Conservation (phyloP, 1,139 yeast species). For the Eremothecium gossypii region DNA sequence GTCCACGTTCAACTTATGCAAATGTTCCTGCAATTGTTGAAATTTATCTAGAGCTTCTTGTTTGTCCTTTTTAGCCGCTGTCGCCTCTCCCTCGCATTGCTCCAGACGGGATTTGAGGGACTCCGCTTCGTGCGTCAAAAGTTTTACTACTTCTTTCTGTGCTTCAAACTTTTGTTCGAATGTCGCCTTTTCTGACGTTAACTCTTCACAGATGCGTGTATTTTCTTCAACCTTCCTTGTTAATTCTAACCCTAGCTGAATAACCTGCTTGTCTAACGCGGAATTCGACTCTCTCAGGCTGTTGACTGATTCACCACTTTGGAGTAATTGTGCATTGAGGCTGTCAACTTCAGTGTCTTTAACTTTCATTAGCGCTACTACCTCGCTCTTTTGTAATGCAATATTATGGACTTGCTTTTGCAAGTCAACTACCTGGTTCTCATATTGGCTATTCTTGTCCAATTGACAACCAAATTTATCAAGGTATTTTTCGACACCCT, state of each 20-base stretch:
- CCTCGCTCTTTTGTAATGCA: conserved; percentile 22
- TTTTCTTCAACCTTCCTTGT: conserved; percentile 3
- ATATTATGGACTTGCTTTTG: conserved; percentile 8
- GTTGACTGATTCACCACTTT: conserved; percentile 10
- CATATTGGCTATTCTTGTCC: conserved; percentile 2
- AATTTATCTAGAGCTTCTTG: conserved; percentile 12
- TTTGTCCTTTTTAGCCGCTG: not conserved
- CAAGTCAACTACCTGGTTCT: conserved; percentile 3
- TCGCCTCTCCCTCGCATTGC: not conserved
- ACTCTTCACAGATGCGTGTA: conserved; percentile 1
- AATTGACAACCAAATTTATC: not conserved
- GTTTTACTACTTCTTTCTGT: conserved; percentile 19
- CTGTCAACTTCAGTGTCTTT: conserved; percentile 28
- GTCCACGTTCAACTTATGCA: conserved; percentile 26
- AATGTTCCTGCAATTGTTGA: conserved; percentile 21
- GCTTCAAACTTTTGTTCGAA: conserved; percentile 25
- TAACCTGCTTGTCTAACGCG: conserved; percentile 8
- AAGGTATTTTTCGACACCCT: not conserved
- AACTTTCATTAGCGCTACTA: conserved; percentile 20
- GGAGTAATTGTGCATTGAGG: conserved; percentile 9
- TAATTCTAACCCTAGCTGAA: conserved; percentile 8
- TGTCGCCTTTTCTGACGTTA: conserved; percentile 13
- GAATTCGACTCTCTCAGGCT: conserved; percentile 6
- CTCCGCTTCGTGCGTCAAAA: conserved; percentile 20
- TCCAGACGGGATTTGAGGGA: conserved; percentile 15